Conservation (phyloP, 1,284 basidiomycete species). For the Tilletia horrida region DNA sequence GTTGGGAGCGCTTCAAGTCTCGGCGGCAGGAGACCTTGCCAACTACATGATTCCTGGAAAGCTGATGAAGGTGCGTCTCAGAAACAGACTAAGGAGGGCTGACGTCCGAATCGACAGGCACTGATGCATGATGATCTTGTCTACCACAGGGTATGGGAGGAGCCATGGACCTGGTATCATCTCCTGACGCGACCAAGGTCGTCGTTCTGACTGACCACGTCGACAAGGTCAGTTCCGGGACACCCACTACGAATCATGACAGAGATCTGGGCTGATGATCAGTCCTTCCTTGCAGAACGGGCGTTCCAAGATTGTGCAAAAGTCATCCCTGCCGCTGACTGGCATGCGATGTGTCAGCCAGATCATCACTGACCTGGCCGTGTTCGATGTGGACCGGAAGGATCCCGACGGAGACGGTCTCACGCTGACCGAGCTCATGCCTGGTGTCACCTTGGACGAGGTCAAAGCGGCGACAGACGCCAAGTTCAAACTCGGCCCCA, state of each 20-base stretch:
- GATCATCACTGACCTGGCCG: conserved; percentile 24
- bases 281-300: conserved; percentile 1
- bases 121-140: not conserved
- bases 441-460: conserved; percentile 78
- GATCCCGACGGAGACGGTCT: conserved; percentile 5
- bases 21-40: conserved; percentile 18
- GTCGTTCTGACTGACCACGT: conserved; percentile 22
- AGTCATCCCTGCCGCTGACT: conserved; percentile 20
- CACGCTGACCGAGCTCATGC: conserved; percentile 59
- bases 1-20: conserved; percentile 22
- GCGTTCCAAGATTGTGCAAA: conserved; percentile 20
- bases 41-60: conserved; percentile 22
- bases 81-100: too few relatives aligned
- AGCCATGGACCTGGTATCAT: conserved; percentile 23
- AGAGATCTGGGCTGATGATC: too few relatives aligned
- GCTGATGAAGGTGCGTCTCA: conserved; percentile 15
- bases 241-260: too few relatives aligned
- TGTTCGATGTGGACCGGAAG: conserved; percentile 23
- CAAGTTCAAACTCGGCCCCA: conserved; percentile 62
- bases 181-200: conserved; percentile 18
- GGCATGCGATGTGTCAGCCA: conserved; percentile 19
- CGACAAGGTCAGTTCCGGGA: conserved; percentile 19
- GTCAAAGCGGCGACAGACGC: conserved; percentile 79
- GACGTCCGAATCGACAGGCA: too few relatives aligned
- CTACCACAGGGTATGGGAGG: conserved; percentile 22